Conservation (phyloP, 2,329 filamentous ascomycete genomes). For the Clarireedia sp. region DNA sequence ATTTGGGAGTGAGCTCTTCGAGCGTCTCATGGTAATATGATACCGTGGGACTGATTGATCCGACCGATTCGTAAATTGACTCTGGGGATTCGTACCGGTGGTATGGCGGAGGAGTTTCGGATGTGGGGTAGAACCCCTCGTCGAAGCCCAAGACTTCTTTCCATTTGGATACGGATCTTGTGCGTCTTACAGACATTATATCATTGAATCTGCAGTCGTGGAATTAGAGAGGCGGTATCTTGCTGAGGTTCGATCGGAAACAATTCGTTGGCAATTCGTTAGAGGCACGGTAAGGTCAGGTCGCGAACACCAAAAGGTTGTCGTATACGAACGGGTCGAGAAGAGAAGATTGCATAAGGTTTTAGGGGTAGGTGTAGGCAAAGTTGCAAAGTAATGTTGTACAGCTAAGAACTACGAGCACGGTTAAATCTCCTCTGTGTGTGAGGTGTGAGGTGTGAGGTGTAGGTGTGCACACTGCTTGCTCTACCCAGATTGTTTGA, state of each 20-base stretch:
- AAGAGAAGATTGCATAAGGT: not conserved
- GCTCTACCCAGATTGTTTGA: not conserved
- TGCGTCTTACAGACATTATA: constrained; percentile 14
- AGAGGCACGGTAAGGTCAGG: not conserved
- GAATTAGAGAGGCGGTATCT: not conserved
- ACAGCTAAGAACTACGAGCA: not conserved
- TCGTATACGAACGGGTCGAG: not conserved
- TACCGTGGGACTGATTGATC: constrained; percentile 7
- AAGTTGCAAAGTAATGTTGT: not conserved
- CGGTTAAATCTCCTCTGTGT: not conserved
- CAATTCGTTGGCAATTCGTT: not conserved
- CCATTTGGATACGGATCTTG: constrained; percentile 23
- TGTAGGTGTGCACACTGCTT: not conserved
- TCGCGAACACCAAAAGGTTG: not conserved
- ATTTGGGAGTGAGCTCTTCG: constrained; percentile 9
- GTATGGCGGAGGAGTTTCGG: constrained; percentile 8
- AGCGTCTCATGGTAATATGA: constrained; percentile 9
- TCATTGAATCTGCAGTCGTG: not conserved
- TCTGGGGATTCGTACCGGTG: constrained; percentile 8
- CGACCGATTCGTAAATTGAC: constrained; percentile 8
- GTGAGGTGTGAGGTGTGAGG: not conserved
- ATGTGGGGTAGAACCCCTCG: constrained; percentile 15
- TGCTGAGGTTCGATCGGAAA: not conserved
- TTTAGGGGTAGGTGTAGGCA: not conserved
- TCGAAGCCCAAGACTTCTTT: constrained; percentile 27